phyloP scores from a whole-genome alignment of 441 rosid species.

The Bruguiera hainesii region DNA sequence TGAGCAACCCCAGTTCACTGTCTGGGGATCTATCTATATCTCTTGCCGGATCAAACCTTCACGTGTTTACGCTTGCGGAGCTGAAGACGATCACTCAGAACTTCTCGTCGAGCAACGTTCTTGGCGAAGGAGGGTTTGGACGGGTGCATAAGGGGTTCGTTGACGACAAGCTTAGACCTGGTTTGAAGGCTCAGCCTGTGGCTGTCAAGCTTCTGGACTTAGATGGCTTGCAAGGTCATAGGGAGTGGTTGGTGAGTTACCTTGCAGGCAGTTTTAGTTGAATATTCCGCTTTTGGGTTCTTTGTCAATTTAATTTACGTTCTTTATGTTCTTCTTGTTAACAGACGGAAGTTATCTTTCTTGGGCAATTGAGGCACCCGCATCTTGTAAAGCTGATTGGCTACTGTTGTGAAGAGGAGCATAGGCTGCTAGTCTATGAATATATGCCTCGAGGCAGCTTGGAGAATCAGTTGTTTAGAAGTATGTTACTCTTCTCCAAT shows the following conservation, averaged over 20 bases:
- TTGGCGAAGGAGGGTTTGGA: slow-evolving; percentile 89
- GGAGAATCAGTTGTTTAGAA: slow-evolving; percentile 73
- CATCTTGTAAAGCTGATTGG: slow-evolving; percentile 80
- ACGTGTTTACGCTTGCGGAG: slow-evolving; percentile 52
- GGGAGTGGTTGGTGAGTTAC: slow-evolving; percentile 77
- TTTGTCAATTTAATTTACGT: not conserved
- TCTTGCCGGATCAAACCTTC: slow-evolving; percentile 58
- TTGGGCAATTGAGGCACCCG: slow-evolving; percentile 68
- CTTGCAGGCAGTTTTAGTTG: not conserved
- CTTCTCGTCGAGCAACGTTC: slow-evolving; percentile 52
- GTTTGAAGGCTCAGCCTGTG: slow-evolving; percentile 66
- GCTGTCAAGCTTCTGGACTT: slow-evolving; percentile 78
- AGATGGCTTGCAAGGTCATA: slow-evolving; percentile 79
- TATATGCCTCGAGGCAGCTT: slow-evolving; percentile 81
- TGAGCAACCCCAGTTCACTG: slow-evolving; percentile 57
- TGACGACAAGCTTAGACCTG: slow-evolving; percentile 64
- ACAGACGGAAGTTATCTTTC: slow-evolving; percentile 75
- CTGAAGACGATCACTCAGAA: slow-evolving; percentile 49
- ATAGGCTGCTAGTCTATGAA: slow-evolving; percentile 71
- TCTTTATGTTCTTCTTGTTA: not conserved
- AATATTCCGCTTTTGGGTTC: slow-evolving; percentile 8
- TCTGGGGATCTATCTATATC: slow-evolving; percentile 46
- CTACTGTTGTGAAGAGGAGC: slow-evolving; percentile 72
- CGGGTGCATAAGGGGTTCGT: slow-evolving; percentile 79
- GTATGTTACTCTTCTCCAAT: slow-evolving; percentile 28